These are phyloP conservation scores for Ceriops tagal DNA, from an alignment of 345 rosid species.

Conservation along the genomic window DNA sequence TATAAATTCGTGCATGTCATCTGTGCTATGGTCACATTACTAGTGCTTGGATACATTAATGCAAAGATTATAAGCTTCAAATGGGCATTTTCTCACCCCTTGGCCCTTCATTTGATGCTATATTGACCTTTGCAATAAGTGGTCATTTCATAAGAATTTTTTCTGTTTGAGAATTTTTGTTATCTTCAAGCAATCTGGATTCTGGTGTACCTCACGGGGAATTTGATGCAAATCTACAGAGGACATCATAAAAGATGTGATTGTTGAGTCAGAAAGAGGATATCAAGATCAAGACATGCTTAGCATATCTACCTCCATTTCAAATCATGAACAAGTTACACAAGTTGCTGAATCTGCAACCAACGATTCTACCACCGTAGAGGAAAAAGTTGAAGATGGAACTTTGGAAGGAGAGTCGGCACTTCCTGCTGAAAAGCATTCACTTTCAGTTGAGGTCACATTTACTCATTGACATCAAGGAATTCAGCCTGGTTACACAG, in stretches of 20 bases:
- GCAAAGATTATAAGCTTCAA: not conserved
- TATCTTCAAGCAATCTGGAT: not conserved
- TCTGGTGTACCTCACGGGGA: slow-evolving; percentile 4
- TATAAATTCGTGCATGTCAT: not conserved
- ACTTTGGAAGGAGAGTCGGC: slow-evolving; percentile 16
- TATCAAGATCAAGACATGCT: slow-evolving; percentile 33
- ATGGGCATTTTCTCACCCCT: too few relatives aligned
- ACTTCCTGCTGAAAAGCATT: slow-evolving; percentile 41
- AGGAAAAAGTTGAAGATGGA: slow-evolving; percentile 16
- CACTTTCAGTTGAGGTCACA: slow-evolving; percentile 58
- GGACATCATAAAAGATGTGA: slow-evolving; percentile 20
- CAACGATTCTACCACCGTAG: slow-evolving; percentile 17
- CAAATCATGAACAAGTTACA: slow-evolving; percentile 10
- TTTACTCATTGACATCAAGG: slow-evolving; percentile 5
- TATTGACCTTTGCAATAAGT: not conserved
- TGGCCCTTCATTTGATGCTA: not conserved
- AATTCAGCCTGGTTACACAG: not conserved
- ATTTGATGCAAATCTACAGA: slow-evolving; percentile 22
- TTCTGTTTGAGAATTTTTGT: not conserved
- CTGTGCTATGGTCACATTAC: too few relatives aligned
- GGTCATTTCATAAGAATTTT: not conserved
- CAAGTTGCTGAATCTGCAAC: slow-evolving; percentile 24
- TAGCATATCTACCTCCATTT: slow-evolving; percentile 34
- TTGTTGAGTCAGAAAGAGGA: slow-evolving; percentile 36
- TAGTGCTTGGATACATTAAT: not conserved